These are phyloP conservation scores for Carpinus fangiana DNA, from an alignment of 306 rosid genomes.

Conservation along the genomic window DNA sequence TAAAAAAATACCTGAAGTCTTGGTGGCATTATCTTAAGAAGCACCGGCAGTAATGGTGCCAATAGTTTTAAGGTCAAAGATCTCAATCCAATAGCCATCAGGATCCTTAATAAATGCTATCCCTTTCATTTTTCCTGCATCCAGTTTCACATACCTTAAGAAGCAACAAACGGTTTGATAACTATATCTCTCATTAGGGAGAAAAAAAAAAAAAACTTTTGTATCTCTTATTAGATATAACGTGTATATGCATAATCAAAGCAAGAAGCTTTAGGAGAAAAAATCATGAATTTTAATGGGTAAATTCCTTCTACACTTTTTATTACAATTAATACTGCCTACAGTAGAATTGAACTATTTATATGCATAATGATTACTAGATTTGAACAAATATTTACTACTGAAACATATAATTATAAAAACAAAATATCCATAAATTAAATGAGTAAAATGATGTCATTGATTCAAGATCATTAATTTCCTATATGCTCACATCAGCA, in stretches of 20 bases:
- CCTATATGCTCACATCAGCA: background rate
- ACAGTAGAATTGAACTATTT: background rate
- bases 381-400: background rate
- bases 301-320: background rate
- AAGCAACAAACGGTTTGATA: background rate
- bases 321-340: background rate
- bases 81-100: slow-evolving; percentile 95
- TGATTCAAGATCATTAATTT: background rate
- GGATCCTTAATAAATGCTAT: slow-evolving; percentile 94
- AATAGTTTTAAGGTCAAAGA: slow-evolving; percentile 71
- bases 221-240: background rate
- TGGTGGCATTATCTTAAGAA: slow-evolving; percentile 35
- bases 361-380: background rate
- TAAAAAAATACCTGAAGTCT: slow-evolving; percentile 32
- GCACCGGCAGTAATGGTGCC: slow-evolving; percentile 37
- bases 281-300: background rate
- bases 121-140: slow-evolving; percentile 91
- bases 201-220: background rate
- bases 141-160: slow-evolving; percentile 7
- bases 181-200: background rate
- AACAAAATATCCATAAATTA: background rate
- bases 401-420: background rate
- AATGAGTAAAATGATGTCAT: background rate
- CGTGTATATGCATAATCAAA: background rate
- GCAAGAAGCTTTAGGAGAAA: background rate